Base-by-base conservation (phyloP, 2,329 filamentous ascomycete genomes). In the Curvularia verruculosa region DNA sequence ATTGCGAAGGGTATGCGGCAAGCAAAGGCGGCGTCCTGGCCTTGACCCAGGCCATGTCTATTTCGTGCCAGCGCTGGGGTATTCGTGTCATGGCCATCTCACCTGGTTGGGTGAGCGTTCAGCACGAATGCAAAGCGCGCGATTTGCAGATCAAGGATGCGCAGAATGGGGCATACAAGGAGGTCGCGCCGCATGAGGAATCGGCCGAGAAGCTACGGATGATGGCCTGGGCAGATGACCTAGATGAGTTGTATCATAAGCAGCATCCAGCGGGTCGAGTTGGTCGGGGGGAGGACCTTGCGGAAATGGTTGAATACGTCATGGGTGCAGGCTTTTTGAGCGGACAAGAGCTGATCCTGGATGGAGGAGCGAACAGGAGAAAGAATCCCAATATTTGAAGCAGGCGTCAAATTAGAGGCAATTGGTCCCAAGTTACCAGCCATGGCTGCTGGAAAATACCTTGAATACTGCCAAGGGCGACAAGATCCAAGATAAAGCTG, bases 81-180 rank as follows among this genome's bases (percentile, higher is more conserved):
- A 76, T 83, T 26, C 73, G 79, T 7, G 79, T 81, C 37, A 82
- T 81, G 58, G 75, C 79, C 0, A 78, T 83, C 19, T 65, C 82
- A 26, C 81, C 80, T 0, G 81, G 82, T 0, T 83, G 81, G 82
- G 80, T 84, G 44, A 75, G 81, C 59, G 81, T 83, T 13, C 71
- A 68, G 41, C 72, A 82, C 46, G 77, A 80, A 65, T 75, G 73
- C 40, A 70, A 70, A 58, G 67, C 69, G 5, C 75, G 72, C 3
- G 78, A 83, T 63, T 73, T 78, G 65, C 68, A 75, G 40, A 76
- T 75, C 0, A 59, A 54, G 55, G 61, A 57, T 39, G 54, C 51
- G 29, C 58, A 65, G 34, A 64, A 65, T 39, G 61, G 61, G 4
- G 48, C 58, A 10, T 64, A 60, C 45, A 65, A 64, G 37, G 50